Evolutionary conservation across 306 rosid species (phyloP), one percentile per base, ranked within the genome.

Genomic region (Vigna trinervia): DNA sequence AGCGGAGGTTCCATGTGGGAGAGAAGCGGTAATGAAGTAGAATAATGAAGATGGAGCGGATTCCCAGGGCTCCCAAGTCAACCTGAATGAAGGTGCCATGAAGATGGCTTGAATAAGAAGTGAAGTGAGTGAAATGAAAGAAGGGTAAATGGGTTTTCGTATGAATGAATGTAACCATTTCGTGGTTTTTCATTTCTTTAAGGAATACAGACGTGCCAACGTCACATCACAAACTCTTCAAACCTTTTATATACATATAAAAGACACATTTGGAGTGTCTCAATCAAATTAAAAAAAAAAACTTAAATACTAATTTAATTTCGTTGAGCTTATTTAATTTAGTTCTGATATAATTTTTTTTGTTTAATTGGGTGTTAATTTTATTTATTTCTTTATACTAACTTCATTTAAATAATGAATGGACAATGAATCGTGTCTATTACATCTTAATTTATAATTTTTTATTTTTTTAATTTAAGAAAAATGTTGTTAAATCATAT

Each of bases 11-110:
- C 76, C 38, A 83, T 89, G 87, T 61, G 81, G 59, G 65, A 69
- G 75, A 64, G 34, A 71, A 74, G 74, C 46, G 72, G 39, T 75
- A 7, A 8, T 41, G 78, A 22, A 79, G 83, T 81, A 78, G 84
- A 88, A 85, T 84, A 87, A 74, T 84, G 84, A 69, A 28, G 77
- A 26, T 57, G 84, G 48, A 77, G 73, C 89, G 81, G 46, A 51
- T 67, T 80, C 76, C 84, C 71, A 89, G 82, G 71, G 22, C 15
- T 64, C n/a, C 14, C 77, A 90, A 87, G 92, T 87, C 91, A 90
- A 88, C 43, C 78, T 8, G 77, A 58, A 48, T 22, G 81, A 80
- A 30, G 72, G 78, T 84, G 64, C 17, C 30, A 12, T 67, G 64
- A 67, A 5, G 76, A 61, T 69, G 34, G 69, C 59, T 82, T 82